phyloP scores from a whole-genome alignment of 2,329 filamentous ascomycete genomes.

The Ascochyta lentis region DNA sequence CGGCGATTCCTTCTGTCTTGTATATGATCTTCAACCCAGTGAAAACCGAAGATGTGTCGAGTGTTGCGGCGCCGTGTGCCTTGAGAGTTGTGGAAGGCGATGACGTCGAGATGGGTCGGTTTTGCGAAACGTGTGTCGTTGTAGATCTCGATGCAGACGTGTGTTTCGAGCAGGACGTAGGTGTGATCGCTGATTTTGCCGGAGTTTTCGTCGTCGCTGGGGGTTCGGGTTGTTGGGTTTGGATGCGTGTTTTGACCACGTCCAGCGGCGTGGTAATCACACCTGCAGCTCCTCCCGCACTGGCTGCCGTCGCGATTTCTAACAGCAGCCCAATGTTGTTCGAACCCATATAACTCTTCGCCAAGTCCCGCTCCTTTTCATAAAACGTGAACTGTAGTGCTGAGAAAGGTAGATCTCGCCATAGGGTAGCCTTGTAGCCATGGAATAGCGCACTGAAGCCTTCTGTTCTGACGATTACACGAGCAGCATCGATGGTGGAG shows the following conservation, averaged over 20 bases:
- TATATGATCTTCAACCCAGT: conserved; percentile 88
- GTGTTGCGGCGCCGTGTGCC: conserved; percentile 76
- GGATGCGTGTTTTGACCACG: conserved; percentile 94
- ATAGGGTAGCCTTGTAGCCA: conserved; percentile 96
- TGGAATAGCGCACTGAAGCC: conserved; percentile 88
- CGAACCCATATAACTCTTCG: conserved; percentile 77
- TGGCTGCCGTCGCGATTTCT: conserved; percentile 87
- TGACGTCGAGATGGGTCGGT: conserved; percentile 84
- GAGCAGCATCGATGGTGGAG: conserved; percentile 80
- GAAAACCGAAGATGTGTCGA: conserved; percentile 89
- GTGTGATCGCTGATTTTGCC: conserved; percentile 25
- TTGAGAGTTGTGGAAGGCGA: conserved; percentile 84
- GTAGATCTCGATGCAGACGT: conserved; percentile 29
- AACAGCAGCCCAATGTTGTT: conserved; percentile 84
- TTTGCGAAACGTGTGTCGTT: conserved; percentile 45
- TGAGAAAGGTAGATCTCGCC: conserved; percentile 93
- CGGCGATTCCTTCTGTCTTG: conserved; percentile 82
- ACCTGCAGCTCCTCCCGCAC: conserved; percentile 89
- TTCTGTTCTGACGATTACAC: conserved; percentile 83
- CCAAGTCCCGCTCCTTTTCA: conserved; percentile 87
- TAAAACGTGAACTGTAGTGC: conserved; percentile 98
- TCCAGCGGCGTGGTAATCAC: conserved; percentile 95
- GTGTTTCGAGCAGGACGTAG: conserved; percentile 42
- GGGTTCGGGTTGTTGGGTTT: conserved; percentile 79
- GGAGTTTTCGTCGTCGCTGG: conserved; percentile 21